Evolutionary conservation across 1,284 basidiomycete species (phyloP), one percentile per base, ranked within the genome.

Genomic region (Melanopsichium pennsylvanicum): DNA sequence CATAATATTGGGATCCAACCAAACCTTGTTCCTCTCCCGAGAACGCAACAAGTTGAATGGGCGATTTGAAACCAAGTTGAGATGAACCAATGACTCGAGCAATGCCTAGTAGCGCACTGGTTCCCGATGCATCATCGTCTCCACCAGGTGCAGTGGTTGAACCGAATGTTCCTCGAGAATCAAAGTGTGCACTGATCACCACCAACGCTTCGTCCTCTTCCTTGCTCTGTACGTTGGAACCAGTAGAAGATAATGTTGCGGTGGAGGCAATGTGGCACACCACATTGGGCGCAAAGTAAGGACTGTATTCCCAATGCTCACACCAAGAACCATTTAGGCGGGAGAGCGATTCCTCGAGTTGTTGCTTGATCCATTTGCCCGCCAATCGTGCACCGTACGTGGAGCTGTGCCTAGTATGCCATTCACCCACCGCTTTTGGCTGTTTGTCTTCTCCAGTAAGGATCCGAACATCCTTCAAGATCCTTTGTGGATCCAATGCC

Each of bases 21-120:
- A 75, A 59, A 3, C 73, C 81, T 58, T 82, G 81, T 49, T 82
- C 81, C 38, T 82, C 81, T 12, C 81, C 81, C 0, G 69, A 52
- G 45, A 81, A 82, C n/a, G 72, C 70, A 23, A 76, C 69, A 18
- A 82, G 63, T n/a, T 75, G 71, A 25, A 82, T 49, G 7, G 71
- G 74, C 0, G 74, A 66, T 2, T 23, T 31, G 37, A 77, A 69
- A 6, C 42, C 15, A 13, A 76, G 26, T 0, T 36, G 26, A 4
- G 67, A 49, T 0, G 49, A 33, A 18, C 58, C 57, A 15, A 81
- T 45, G 5, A 57, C 37, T 0, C 78, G 69, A 1, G 78, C 78
- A 23, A 82, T 56, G 44, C 69, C 63, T 10, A 82, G 75, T 5
- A 82, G 52, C 23, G 79, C 64, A 1, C 61, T 48, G 4, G 70